Conservation (phyloP, 2,329 filamentous ascomycete species). For the Fusarium abutilonis region DNA sequence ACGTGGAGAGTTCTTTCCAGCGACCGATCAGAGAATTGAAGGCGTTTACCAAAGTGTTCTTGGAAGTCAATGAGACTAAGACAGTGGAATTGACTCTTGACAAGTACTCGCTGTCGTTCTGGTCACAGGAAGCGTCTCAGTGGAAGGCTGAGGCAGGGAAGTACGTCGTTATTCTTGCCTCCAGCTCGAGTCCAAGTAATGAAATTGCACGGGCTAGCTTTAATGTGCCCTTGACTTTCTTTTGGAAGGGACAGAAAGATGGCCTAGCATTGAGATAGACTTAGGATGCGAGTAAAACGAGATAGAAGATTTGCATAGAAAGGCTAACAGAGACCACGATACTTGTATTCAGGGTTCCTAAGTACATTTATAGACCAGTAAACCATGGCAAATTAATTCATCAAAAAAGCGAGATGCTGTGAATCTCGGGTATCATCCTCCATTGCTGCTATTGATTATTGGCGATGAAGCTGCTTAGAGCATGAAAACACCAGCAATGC, state of each 20-base stretch:
- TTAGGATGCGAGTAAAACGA: too few species aligned
- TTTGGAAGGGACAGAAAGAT: conserved; percentile 20
- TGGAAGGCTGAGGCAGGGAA: conserved; percentile 37
- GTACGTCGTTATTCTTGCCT: conserved; percentile 32
- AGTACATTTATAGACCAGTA: not conserved
- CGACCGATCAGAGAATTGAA: conserved; percentile 29
- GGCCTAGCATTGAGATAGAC: too few species aligned
- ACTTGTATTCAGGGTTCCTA: too few species aligned
- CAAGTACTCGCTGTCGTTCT: conserved; percentile 35
- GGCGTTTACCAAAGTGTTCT: conserved; percentile 16
- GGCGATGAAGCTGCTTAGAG: not conserved
- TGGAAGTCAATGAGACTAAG: conserved; percentile 8
- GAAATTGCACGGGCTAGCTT: conserved; percentile 24
- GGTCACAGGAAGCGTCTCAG: conserved; percentile 27
- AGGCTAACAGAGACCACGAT: too few species aligned
- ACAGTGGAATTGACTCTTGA: conserved; percentile 13
- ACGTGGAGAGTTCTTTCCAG: conserved; percentile 21
- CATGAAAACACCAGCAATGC: conserved; percentile 31
- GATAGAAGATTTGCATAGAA: too few species aligned
- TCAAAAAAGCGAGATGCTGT: not conserved
- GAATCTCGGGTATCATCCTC: conserved; percentile 1
- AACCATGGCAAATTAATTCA: conserved; percentile 5
- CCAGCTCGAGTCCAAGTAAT: conserved; percentile 32
- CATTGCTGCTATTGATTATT: not conserved
- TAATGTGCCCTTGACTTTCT: conserved; percentile 10